phyloP scores from a whole-genome alignment of 2,329 filamentous ascomycete genomes.

The Madurella fahalii region DNA sequence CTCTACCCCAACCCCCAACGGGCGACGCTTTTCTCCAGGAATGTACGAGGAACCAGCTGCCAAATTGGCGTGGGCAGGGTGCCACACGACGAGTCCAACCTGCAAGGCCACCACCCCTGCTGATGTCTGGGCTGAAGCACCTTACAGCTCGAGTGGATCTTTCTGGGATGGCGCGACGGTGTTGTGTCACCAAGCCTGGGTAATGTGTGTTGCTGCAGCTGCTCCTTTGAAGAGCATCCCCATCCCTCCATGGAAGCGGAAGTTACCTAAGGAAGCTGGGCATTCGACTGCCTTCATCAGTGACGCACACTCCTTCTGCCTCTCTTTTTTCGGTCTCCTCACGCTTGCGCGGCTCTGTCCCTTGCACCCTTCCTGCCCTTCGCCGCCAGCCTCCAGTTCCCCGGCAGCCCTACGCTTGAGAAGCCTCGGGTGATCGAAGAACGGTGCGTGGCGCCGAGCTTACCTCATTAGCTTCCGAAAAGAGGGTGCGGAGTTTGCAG shows the following conservation, averaged over 20 bases:
- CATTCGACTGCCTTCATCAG: too few species aligned
- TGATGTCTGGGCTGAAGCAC: neutral
- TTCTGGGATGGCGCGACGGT: conserved; percentile 6
- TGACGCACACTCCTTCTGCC: neutral
- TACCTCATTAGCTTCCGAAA: neutral
- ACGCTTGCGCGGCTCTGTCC: neutral
- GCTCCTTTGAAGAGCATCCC: neutral
- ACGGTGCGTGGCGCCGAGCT: neutral
- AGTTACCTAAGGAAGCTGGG: too few species aligned
- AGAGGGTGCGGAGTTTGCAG: too few species aligned
- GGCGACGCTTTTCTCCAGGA: too few species aligned
- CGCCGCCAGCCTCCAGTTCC: neutral
- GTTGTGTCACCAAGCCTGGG: conserved; percentile 6
- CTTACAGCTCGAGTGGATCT: neutral
- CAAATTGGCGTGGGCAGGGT: conserved; percentile 5
- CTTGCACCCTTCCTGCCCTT: neutral
- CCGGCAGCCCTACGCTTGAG: neutral
- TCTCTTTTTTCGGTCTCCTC: neutral
- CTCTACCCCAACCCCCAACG: too few species aligned
- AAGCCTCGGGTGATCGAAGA: neutral
- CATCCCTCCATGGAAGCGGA: too few species aligned
- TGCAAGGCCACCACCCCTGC: neutral
- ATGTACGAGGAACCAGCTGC: neutral
- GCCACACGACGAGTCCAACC: neutral
- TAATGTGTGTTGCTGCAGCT: conserved; percentile 1